Evolutionary conservation across 495 filamentous ascomycete species (phyloP).

Genomic region (Trypethelium eluteriae): DNA sequence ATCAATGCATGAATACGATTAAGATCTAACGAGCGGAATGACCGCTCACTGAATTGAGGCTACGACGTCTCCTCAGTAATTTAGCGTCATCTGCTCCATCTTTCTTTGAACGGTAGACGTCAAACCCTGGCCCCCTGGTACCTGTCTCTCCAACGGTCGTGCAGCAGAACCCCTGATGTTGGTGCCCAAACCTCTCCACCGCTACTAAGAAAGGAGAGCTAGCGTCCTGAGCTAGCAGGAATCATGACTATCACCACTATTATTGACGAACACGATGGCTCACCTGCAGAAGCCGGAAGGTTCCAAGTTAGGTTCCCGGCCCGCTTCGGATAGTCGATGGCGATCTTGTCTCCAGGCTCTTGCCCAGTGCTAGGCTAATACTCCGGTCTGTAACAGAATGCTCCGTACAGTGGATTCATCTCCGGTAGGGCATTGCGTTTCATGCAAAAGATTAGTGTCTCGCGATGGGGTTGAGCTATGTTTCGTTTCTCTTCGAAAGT

Average conservation of each 20-base stretch:
- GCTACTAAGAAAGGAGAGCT: not conserved
- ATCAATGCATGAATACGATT: no score
- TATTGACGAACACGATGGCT: not conserved
- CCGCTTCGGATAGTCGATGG: not conserved
- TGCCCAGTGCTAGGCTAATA: not conserved
- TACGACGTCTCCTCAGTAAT: not conserved
- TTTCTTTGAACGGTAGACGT: not conserved
- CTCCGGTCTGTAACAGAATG: not conserved
- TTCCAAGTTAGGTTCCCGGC: not conserved
- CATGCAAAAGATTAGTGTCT: not conserved
- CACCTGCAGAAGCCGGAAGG: not conserved
- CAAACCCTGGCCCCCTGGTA: not conserved
- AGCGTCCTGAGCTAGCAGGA: not conserved
- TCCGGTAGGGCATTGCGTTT: not conserved
- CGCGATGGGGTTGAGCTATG: not conserved
- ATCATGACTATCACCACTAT: not conserved
- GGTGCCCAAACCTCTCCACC: slow-evolving; percentile 8
- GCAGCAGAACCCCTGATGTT: slow-evolving; percentile 4
- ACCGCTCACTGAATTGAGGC: not conserved
- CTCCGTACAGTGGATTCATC: slow-evolving; percentile 1
- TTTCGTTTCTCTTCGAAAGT: not conserved
- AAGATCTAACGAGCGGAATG: no score
- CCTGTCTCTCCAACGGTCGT: slow-evolving; percentile 5
- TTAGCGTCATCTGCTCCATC: slow-evolving; percentile 7
- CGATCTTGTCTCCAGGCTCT: not conserved